Evolutionary conservation across 176 grass and related monocot species (phyloP).

Genomic region (Aegilops umbellulata): DNA sequence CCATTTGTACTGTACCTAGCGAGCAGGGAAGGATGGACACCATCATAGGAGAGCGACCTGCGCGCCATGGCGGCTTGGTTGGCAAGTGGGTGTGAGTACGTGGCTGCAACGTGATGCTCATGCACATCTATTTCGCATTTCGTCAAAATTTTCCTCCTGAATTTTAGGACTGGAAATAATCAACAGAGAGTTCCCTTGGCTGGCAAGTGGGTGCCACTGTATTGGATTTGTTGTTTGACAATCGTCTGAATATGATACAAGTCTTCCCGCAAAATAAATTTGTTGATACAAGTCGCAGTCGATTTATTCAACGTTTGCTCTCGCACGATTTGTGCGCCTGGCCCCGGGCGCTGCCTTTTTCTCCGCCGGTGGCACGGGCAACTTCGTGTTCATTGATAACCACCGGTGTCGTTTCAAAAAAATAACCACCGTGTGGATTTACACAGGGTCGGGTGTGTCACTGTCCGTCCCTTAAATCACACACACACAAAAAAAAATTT

Average conservation of each 20-base stretch:
- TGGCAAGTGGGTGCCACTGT: background rate
- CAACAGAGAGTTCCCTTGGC: background rate
- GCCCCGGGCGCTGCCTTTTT: background rate
- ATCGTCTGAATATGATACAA: background rate
- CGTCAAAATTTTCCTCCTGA: background rate
- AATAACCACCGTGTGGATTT: no score
- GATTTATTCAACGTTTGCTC: background rate
- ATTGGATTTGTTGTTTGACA: background rate
- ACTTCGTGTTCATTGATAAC: background rate
- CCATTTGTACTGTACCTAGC: background rate
- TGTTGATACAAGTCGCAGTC: background rate
- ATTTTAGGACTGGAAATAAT: background rate
- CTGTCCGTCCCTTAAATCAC: no score
- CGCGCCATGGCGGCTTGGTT: background rate
- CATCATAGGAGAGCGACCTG: slow-evolving; percentile 26
- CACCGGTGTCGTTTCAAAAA: no score
- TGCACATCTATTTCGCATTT: background rate
- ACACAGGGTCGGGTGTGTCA: no score
- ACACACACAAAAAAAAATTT: no score
- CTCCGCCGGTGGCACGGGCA: background rate
- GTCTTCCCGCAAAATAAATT: no score
- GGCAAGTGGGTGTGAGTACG: background rate
- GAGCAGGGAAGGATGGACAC: background rate
- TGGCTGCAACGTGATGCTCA: background rate
- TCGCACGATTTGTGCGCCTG: background rate